Percentiles rank a stretch among this genome's conserved stretches.
Evolutionary conservation across 1,284 basidiomycete genomes (phyloP).

Genomic region (Xerocomus nothofagi): DNA sequence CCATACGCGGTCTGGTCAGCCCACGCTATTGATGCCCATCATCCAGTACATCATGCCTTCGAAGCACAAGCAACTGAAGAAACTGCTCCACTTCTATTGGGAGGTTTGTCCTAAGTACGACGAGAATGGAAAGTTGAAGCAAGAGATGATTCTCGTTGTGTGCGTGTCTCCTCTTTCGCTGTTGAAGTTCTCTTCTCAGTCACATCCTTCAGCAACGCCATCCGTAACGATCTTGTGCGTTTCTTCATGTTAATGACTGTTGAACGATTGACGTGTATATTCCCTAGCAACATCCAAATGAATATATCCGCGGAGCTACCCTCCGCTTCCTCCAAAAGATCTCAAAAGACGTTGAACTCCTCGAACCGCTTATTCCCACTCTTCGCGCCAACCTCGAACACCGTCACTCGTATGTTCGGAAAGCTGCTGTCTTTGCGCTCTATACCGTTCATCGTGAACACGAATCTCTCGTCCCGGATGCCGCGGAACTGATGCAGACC

Average conservation of each 20-base stretch:
- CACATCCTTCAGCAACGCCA: slow-evolving; percentile 73
- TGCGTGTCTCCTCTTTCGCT: slow-evolving; percentile 43
- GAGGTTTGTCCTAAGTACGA: slow-evolving; percentile 99
- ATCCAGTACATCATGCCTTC: slow-evolving; percentile 92
- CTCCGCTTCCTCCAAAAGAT: slow-evolving; percentile 97
- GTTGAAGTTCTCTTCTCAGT: slow-evolving; percentile 3
- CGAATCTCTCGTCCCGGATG: slow-evolving; percentile 95
- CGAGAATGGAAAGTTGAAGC: slow-evolving; percentile 96
- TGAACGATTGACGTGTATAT: neutral
- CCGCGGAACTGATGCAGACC: slow-evolving; percentile 94
- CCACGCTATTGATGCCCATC: slow-evolving; percentile 93
- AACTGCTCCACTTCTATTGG: slow-evolving; percentile 99
- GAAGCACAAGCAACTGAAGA: slow-evolving; percentile 97
- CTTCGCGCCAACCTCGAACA: slow-evolving; percentile 96
- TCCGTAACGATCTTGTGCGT: slow-evolving; percentile 92
- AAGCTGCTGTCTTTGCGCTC: slow-evolving; percentile 97
- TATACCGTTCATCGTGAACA: slow-evolving; percentile 94
- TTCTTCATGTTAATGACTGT: neutral
- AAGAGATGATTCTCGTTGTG: slow-evolving; percentile 99
- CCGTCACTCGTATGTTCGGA: slow-evolving; percentile 96
- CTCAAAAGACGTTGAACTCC: slow-evolving; percentile 88
- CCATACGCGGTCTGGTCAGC: slow-evolving; percentile 45
- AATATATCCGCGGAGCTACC: slow-evolving; percentile 98
- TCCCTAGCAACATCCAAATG: slow-evolving; percentile 94
- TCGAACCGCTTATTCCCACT: slow-evolving; percentile 94